Evolutionary conservation across 352 stramenopile genomes (phyloP).

Genomic region (Phytopythium cucurbitacearum): DNA sequence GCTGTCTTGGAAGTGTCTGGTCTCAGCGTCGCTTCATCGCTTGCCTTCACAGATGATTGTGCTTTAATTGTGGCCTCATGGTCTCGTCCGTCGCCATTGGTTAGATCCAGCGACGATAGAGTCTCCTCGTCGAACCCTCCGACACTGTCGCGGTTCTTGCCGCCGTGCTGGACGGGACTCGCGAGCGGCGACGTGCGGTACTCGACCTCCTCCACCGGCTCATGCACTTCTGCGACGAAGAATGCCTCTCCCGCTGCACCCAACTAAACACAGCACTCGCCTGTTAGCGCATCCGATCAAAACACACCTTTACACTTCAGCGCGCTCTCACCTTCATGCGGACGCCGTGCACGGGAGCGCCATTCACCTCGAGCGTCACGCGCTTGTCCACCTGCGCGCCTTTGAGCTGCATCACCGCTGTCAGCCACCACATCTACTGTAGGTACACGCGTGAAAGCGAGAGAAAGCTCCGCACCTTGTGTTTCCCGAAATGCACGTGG

Average conservation of each 20-base stretch:
- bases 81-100: neutral
- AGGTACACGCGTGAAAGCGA: too few species aligned
- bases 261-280: conserved; percentile 19
- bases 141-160: neutral
- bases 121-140: neutral
- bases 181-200: conserved; percentile 60
- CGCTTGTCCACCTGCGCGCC: conserved; percentile 27
- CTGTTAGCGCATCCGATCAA: too few species aligned
- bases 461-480: conserved; percentile 20
- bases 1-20: neutral
- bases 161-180: conserved; percentile 23
- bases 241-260: conserved; percentile 63
- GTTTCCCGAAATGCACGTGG: conserved; percentile 75
- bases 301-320: too few species aligned
- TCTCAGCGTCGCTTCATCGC: too few species aligned
- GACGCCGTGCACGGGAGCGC: conserved; percentile 37
- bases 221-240: conserved; percentile 63
- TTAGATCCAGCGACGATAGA: neutral
- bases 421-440: too few species aligned
- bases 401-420: conserved; percentile 16
- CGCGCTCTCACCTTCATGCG: conserved; percentile 59
- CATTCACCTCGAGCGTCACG: conserved; percentile 63
- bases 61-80: too few species aligned
- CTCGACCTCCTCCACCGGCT: conserved; percentile 54
- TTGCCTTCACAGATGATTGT: too few species aligned